These are phyloP conservation scores for Neurospora tetrasperma DNA, from an alignment of 495 filamentous ascomycete species.

Conservation along the genomic window DNA sequence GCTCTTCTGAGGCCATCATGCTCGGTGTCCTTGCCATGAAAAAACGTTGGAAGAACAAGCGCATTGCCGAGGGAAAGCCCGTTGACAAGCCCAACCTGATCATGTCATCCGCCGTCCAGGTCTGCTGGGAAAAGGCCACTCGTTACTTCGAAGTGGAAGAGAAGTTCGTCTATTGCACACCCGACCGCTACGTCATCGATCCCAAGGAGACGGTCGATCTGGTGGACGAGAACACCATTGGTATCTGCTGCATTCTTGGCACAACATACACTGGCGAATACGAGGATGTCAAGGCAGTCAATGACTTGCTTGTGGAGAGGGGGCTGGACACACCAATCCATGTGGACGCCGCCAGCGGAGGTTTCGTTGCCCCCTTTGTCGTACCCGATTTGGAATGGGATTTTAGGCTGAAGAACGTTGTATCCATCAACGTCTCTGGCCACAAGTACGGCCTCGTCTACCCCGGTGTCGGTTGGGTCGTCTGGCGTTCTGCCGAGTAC, in stretches of 20 bases:
- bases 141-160: conserved; percentile 91
- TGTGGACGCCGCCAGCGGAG: conserved; percentile 82
- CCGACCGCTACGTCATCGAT: conserved; percentile 76
- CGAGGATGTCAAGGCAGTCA: conserved; percentile 82
- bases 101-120: conserved; percentile 88
- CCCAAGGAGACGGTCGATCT: conserved; percentile 69
- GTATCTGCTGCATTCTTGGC: conserved; percentile 81
- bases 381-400: conserved; percentile 78
- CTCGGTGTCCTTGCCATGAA: conserved; percentile 87
- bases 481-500: conserved; percentile 76
- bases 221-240: conserved; percentile 94
- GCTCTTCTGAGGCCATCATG: conserved; percentile 86
- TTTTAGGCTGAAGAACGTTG: conserved; percentile 74
- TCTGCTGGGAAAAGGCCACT: conserved; percentile 95
- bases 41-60: conserved; percentile 83
- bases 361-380: conserved; percentile 84
- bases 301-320: conserved; percentile 64
- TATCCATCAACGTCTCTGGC: conserved; percentile 85
- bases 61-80: conserved; percentile 66
- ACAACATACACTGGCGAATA: conserved; percentile 96
- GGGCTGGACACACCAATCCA: conserved; percentile 75
- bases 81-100: conserved; percentile 71
- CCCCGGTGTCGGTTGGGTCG: conserved; percentile 85
- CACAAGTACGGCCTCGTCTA: conserved; percentile 79
- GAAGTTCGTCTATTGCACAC: conserved; percentile 75